Conservation (phyloP, 2,329 filamentous ascomycete genomes). For the Aspergillus uvarum region DNA sequence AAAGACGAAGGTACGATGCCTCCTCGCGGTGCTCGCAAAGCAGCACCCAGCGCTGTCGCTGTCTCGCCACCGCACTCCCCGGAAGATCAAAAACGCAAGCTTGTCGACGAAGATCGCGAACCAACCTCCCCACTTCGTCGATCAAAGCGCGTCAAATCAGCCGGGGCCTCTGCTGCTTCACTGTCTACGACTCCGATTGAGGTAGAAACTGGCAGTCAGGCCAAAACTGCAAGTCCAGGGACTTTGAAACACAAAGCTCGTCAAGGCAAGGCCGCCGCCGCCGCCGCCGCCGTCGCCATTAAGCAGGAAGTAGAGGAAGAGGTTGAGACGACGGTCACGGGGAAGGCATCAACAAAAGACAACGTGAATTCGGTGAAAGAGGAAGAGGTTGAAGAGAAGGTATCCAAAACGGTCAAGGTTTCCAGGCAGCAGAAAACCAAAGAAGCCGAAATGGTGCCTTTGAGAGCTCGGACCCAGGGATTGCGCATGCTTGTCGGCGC, state of each 20-base stretch:
- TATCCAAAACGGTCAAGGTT: conserved; percentile 50
- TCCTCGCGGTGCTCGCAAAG: conserved; percentile 19
- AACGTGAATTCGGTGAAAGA: conserved; percentile 19
- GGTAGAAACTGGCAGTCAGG: not conserved
- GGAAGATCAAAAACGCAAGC: conserved; percentile 28
- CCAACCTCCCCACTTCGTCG: conserved; percentile 27
- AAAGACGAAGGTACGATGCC: conserved; percentile 12
- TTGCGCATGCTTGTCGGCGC: conserved; percentile 86
- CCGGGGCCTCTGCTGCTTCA: conserved; percentile 1
- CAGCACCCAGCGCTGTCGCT: conserved; percentile 8
- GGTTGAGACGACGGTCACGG: conserved; percentile 8
- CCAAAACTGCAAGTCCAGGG: conserved; percentile 3
- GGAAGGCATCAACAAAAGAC: not conserved
- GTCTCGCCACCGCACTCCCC: conserved; percentile 9
- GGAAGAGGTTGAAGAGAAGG: conserved; percentile 19
- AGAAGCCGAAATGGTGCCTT: conserved; percentile 54
- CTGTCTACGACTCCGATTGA: not conserved
- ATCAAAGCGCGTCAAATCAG: conserved; percentile 33
- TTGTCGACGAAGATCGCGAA: conserved; percentile 23
- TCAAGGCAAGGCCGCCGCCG: not conserved
- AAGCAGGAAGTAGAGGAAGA: conserved; percentile 21
- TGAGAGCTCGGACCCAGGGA: conserved; percentile 68
- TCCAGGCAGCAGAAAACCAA: conserved; percentile 54
- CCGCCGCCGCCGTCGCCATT: not conserved
- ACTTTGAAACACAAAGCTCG: conserved; percentile 12